phyloP scores from a whole-genome alignment of 495 filamentous ascomycete genomes.

The Xylaria cubensis region DNA sequence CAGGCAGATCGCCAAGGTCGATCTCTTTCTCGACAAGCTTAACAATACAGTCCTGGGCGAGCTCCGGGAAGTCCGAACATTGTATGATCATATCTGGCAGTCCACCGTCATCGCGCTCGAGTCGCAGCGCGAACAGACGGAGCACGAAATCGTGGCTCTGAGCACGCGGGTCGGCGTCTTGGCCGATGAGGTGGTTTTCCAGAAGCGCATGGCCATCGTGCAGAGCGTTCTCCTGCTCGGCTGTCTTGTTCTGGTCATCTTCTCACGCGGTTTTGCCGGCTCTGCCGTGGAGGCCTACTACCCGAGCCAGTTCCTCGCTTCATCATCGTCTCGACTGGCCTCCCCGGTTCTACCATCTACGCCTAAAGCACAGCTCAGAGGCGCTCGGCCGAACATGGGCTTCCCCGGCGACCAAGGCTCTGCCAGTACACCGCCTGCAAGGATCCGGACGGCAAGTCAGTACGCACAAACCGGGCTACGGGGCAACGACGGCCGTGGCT shows the following conservation, averaged over 20 bases:
- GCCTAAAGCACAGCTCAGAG: slow-evolving; percentile 25
- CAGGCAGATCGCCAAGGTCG: slow-evolving; percentile 82
- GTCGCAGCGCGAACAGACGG: slow-evolving; percentile 78
- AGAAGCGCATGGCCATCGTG: slow-evolving; percentile 91
- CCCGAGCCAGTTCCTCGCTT: slow-evolving; percentile 34
- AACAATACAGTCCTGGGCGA: slow-evolving; percentile 89
- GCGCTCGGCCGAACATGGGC: slow-evolving; percentile 12
- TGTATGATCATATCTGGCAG: slow-evolving; percentile 97
- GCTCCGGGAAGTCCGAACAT: slow-evolving; percentile 75
- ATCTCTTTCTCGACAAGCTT: slow-evolving; percentile 77
- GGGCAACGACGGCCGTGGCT: not conserved
- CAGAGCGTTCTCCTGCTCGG: slow-evolving; percentile 86
- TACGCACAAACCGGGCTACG: slow-evolving; percentile 7
- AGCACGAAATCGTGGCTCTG: slow-evolving; percentile 82
- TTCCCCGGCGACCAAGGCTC: slow-evolving; percentile 23
- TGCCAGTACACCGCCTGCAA: slow-evolving; percentile 15
- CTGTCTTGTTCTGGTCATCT: slow-evolving; percentile 87
- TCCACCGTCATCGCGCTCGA: slow-evolving; percentile 91
- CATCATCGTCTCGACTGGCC: slow-evolving; percentile 29
- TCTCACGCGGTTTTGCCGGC: slow-evolving; percentile 56
- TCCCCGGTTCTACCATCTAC: slow-evolving; percentile 37
- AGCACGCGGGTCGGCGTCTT: slow-evolving; percentile 80
- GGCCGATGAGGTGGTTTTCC: slow-evolving; percentile 93
- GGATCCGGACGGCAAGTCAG: slow-evolving; percentile 8
- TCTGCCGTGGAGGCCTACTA: slow-evolving; percentile 38